Conservation (phyloP, 1,284 basidiomycete genomes). For the Ceratobasidium sp. region DNA sequence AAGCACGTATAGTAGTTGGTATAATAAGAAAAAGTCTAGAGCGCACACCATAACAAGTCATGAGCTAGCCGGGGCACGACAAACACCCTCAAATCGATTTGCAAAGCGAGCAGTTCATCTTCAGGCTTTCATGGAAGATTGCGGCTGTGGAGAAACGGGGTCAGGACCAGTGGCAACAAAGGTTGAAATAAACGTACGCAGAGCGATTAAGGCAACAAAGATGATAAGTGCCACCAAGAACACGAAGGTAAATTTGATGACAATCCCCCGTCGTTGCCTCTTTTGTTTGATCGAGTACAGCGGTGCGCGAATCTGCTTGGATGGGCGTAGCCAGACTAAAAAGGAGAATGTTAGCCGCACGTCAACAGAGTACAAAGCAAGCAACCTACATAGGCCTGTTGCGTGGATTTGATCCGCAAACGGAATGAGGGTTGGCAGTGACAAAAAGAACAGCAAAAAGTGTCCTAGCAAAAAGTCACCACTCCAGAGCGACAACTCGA, state of each 20-base stretch:
- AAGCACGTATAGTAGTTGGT: constrained; percentile 33
- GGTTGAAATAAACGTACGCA: constrained; percentile 63
- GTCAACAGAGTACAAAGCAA: constrained; percentile 47
- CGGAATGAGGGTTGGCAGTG: constrained; percentile 82
- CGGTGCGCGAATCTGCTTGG: constrained; percentile 91
- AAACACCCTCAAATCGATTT: constrained; percentile 62
- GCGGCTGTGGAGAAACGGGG: constrained; percentile 57
- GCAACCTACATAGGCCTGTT: constrained; percentile 83
- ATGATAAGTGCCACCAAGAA: constrained; percentile 77
- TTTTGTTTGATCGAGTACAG: constrained; percentile 90
- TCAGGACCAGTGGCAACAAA: constrained; percentile 16
- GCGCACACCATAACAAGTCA: constrained; percentile 20
- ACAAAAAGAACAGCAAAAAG: constrained; percentile 75
- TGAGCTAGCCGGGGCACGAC: constrained; percentile 20
- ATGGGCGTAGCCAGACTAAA: constrained; percentile 76
- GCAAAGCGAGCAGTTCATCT: constrained; percentile 70
- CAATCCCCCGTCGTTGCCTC: constrained; percentile 82
- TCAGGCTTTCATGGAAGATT: constrained; percentile 63
- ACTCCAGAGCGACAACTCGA: constrained; percentile 93
- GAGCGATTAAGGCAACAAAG: constrained; percentile 77
- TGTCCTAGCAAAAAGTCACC: constrained; percentile 80
- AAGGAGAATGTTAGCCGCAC: constrained; percentile 42
- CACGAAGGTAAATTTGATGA: constrained; percentile 74
- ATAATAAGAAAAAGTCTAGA: constrained; percentile 37
- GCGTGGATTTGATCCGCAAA: constrained; percentile 88